A percentile compares a stretch with the other conserved stretches of the same genome.
Evolutionary conservation across 352 stramenopile species (phyloP).

Genomic region (Thalassiosira livingstoniorum): DNA sequence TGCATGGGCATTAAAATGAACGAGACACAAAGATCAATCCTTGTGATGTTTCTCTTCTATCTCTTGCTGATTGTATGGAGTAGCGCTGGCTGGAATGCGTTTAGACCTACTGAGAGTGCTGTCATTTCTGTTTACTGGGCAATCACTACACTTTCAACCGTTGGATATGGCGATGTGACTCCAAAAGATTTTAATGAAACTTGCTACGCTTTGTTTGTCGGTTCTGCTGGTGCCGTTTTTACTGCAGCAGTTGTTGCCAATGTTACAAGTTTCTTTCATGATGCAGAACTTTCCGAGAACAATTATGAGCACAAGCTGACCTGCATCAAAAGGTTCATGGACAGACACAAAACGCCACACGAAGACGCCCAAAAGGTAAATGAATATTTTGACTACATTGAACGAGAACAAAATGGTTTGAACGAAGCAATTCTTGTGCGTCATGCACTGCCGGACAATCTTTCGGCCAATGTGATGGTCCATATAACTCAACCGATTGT

Average conservation of each 20-base stretch:
- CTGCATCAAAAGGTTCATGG: conserved; percentile 64
- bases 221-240: conserved; percentile 60
- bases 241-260: conserved; percentile 73
- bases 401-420: conserved; percentile 66
- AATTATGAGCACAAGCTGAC: conserved; percentile 73
- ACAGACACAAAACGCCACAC: conserved; percentile 61
- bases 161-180: conserved; percentile 74
- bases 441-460: conserved; percentile 50
- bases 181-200: conserved; percentile 65
- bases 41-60: conserved; percentile 61
- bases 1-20: conserved; percentile 62
- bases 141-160: conserved; percentile 72
- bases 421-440: conserved; percentile 61
- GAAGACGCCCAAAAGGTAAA: conserved; percentile 50
- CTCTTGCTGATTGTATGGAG: conserved; percentile 64
- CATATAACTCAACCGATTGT: conserved; percentile 71
- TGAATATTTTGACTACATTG: conserved; percentile 73
- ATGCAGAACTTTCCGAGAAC: conserved; percentile 69
- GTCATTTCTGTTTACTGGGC: conserved; percentile 67
- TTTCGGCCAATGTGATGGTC: conserved; percentile 59
- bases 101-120: conserved; percentile 42
- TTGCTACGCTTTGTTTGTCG: conserved; percentile 64
- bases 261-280: conserved; percentile 74
- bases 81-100: conserved; percentile 63
- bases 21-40: conserved; percentile 57